These are phyloP conservation scores for Backusella liffmaniae DNA, from an alignment of 192 early-diverging fungal genomes.

Conservation along the genomic window DNA sequence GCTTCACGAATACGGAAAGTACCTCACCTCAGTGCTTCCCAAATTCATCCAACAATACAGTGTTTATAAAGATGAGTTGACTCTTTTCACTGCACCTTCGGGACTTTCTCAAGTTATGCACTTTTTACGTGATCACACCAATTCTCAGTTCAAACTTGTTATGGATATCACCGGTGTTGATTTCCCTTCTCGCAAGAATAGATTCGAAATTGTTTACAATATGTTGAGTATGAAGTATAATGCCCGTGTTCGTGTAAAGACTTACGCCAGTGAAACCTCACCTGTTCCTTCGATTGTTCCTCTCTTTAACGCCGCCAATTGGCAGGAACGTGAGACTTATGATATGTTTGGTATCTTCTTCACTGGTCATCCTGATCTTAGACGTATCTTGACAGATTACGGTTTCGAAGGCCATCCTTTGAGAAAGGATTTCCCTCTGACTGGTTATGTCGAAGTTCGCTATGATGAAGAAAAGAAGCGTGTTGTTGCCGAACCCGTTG, in stretches of 20 bases:
- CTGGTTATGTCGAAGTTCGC: slow-evolving; percentile 97
- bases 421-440: slow-evolving; percentile 98
- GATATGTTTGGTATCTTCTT: slow-evolving; percentile 99
- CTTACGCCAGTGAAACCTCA: slow-evolving; percentile 87
- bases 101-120: slow-evolving; percentile 74
- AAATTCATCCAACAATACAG: slow-evolving; percentile 97
- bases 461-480: slow-evolving; percentile 99
- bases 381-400: slow-evolving; percentile 97
- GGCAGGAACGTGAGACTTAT: slow-evolving; percentile 98
- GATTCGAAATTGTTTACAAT: slow-evolving; percentile 98
- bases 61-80: slow-evolving; percentile 97
- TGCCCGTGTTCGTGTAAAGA: slow-evolving; percentile 95
- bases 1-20: slow-evolving; percentile 88
- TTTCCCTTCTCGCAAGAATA: slow-evolving; percentile 86
- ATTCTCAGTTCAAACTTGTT: slow-evolving; percentile 89
- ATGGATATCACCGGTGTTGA: slow-evolving; percentile 90
- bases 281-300: slow-evolving; percentile 87
- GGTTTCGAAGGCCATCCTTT: slow-evolving; percentile 96
- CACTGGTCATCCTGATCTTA: slow-evolving; percentile 90
- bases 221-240: slow-evolving; percentile 85
- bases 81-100: slow-evolving; percentile 88
- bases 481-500: slow-evolving; percentile 93
- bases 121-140: slow-evolving; percentile 94
- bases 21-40: slow-evolving; percentile 80
- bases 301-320: slow-evolving; percentile 85